Conservation (phyloP, 1,139 yeast species). For the Debaryomycetaceae sp. region DNA sequence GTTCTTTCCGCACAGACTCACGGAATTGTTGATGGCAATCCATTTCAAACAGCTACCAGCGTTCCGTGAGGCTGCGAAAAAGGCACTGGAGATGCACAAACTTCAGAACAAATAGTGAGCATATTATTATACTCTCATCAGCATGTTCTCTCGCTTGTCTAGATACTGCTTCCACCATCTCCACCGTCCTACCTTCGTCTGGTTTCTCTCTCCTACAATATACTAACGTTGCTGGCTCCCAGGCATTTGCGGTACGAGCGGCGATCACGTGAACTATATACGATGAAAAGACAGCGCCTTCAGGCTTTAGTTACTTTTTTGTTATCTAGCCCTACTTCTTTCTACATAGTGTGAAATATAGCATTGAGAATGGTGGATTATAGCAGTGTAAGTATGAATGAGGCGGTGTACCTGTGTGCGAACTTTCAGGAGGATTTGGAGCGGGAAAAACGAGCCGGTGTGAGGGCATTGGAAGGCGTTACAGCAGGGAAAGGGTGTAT, state of each 20-base stretch:
- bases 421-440: no score
- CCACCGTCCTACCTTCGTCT: no score
- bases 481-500: not conserved
- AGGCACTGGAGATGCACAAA: not conserved
- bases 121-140: no score
- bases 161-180: not conserved
- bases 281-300: not conserved
- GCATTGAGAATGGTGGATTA: not conserved
- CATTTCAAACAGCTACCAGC: constrained; percentile 27
- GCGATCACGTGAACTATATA: not conserved
- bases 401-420: no score
- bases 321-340: constrained; percentile 1
- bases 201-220: no score
- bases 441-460: no score
- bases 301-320: no score
- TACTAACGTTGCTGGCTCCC: no score
- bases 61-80: constrained; percentile 3
- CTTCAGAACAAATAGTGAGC: no score
- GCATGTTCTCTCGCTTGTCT: no score
- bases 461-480: not conserved
- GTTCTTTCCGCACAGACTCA: constrained; percentile 28
- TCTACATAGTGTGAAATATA: not conserved
- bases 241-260: no score
- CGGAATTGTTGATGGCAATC: constrained; percentile 22
- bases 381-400: not conserved